Base-by-base conservation (phyloP, 2,329 filamentous ascomycete species). In the Ilyonectria robusta region DNA sequence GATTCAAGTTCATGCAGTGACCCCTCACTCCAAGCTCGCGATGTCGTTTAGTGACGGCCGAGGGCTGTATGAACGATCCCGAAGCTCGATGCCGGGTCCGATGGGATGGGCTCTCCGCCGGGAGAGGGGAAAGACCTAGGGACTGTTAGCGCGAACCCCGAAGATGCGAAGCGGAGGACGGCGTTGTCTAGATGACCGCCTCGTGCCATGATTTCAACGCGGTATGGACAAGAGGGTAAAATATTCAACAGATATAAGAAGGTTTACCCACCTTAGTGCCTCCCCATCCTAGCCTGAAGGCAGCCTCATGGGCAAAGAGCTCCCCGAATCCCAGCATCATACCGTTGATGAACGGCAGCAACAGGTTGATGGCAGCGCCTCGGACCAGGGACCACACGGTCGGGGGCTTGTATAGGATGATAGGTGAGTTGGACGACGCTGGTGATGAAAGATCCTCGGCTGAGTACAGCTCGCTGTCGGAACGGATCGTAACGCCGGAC, bases 321-420 rank as follows among this genome's bases (percentile, higher is more conserved):
- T 99, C 96, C 73, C 96, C 96, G 78, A 99, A 98, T 2, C 96
- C 96, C 77, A 99, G 84, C 96, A 99, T 99, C 86, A 99, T 89
- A 53, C 96, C 96, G 83, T 99, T 99, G 78, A 99, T 90, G 77
- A 99, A 99, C 0, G 96, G 96, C 21, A 99, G 83, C 1, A 99
- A 77, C n/a, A 99, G 85, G 80, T 99, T 99, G 83, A 99, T 99
- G 6, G 95, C 94, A 17, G 94, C 94, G 42, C 96, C 94, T 62
- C 95, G 90, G 61, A 98, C 72, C 69, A 99, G 81, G 10, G 93
- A 91, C 93, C 94, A 97, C 50, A 97, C 76, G 0, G 94, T 97
- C 2, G 96, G 95, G 4, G 95, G 94, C 71, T 91, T 90, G 87
- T 98, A 99, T 53, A 98, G 88, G 54, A 97, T 91, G 75, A 97